These are phyloP conservation scores for Penicillium taxi DNA, from an alignment of 495 filamentous ascomycete species.

Conservation along the genomic window DNA sequence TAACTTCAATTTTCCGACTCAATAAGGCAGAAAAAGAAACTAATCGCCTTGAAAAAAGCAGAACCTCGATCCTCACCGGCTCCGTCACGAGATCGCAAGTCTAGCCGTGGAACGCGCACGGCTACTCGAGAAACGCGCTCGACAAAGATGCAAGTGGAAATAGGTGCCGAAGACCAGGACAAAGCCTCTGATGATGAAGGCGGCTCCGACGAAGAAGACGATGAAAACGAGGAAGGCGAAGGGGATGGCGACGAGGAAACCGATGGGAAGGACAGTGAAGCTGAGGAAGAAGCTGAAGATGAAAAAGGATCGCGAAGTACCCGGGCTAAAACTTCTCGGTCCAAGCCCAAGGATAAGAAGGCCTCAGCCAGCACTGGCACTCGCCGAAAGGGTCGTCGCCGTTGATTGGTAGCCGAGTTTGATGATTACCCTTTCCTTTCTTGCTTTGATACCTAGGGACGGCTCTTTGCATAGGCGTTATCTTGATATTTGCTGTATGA, in stretches of 20 bases:
- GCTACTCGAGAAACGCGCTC: conserved; percentile 36
- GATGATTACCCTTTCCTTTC: conserved; percentile 19
- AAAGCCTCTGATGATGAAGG: conserved; percentile 34
- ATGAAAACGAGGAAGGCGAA: conserved; percentile 32
- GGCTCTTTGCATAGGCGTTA: neutral
- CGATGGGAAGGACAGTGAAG: conserved; percentile 12
- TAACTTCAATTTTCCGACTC: neutral
- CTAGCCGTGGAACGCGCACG: conserved; percentile 29
- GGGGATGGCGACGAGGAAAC: conserved; percentile 22
- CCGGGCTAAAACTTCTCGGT: conserved; percentile 30
- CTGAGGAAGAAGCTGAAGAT: conserved; percentile 29
- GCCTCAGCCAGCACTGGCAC: conserved; percentile 22
- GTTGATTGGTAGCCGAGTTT: conserved; percentile 14
- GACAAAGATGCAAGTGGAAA: conserved; percentile 36
- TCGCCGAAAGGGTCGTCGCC: conserved; percentile 33
- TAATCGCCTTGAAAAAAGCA: conserved; percentile 4
- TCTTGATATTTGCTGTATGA: neutral
- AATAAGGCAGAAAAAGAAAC: too few species aligned
- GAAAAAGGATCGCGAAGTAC: conserved; percentile 36
- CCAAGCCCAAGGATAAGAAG: conserved; percentile 34
- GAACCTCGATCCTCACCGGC: conserved; percentile 45
- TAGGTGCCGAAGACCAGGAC: conserved; percentile 21
- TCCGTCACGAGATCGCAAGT: conserved; percentile 39
- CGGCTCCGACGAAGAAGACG: conserved; percentile 34
- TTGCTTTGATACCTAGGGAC: conserved; percentile 1